These are phyloP conservation scores for Diaporthe sp. DNA, from an alignment of 2,329 filamentous ascomycete genomes.

Conservation along the genomic window DNA sequence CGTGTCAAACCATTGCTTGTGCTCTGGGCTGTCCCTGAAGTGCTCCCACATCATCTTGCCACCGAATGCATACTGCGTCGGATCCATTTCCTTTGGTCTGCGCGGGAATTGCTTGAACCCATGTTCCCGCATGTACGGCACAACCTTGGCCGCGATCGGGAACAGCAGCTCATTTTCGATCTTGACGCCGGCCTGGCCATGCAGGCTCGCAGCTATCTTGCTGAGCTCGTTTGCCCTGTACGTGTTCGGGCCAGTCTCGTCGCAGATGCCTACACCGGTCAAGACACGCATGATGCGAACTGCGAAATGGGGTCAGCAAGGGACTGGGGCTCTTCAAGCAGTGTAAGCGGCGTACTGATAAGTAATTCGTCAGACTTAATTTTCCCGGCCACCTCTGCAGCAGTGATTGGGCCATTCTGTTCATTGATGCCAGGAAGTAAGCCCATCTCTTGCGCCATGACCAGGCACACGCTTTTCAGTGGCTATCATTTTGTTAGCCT, in stretches of 20 bases:
- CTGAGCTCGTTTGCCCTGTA: slow-evolving; percentile 9
- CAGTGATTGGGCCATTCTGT: background rate
- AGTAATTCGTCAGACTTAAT: background rate
- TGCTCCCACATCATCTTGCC: slow-evolving; percentile 16
- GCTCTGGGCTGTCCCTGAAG: slow-evolving; percentile 11
- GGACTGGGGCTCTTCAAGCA: background rate
- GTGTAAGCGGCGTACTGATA: background rate
- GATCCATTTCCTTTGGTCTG: slow-evolving; percentile 1
- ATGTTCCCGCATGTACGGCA: slow-evolving; percentile 5
- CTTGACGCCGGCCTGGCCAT: slow-evolving; percentile 15
- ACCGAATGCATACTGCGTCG: background rate
- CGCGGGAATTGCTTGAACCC: slow-evolving; percentile 8
- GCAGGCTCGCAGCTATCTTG: slow-evolving; percentile 6
- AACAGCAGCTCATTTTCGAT: slow-evolving; percentile 16
- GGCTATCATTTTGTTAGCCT: background rate
- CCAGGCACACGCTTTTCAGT: slow-evolving; percentile 10
- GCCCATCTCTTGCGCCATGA: slow-evolving; percentile 10
- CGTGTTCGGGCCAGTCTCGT: background rate
- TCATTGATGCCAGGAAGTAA: background rate
- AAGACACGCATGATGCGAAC: slow-evolving; percentile 9
- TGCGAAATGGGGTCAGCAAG: background rate
- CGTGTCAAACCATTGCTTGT: slow-evolving; percentile 8
- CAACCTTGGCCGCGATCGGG: background rate
- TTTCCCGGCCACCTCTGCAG: slow-evolving; percentile 2
- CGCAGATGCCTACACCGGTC: slow-evolving; percentile 13